Base-by-base conservation (phyloP, 176 grass and related monocot species). In the Dendrocalamus sinicus region DNA sequence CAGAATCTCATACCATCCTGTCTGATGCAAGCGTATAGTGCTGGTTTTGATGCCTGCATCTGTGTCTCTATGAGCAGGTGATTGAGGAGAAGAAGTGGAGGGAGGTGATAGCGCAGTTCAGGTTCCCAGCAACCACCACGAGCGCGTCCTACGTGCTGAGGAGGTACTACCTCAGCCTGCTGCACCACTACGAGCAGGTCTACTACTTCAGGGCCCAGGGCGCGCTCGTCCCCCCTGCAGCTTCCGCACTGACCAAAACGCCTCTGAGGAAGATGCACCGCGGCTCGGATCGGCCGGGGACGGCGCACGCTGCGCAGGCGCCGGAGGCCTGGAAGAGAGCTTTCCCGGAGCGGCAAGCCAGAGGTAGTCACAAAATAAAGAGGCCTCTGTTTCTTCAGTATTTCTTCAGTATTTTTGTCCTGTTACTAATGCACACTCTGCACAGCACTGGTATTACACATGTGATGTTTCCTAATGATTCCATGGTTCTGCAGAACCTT, bases 161-260 rank as follows among this genome's bases (percentile, higher is more conserved):
- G 74, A 93, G 76, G 86, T 90, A 93, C 24, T 93, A 88, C 70
- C 60, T 93, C 60, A 87, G 80, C 70, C 64, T 90, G 70, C 82
- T 92, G 74, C 84, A 87, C 53, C 84, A 90, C 59, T 92, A 89
- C 74, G 91, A 92, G 65, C 87, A 92, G 78, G 87, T 92, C 40
- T 90, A 87, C 84, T 90, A 81, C 80, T 90, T 92, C 78, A 77
- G 84, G 20, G 44, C 80, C 43, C 73, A 87, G 23, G 91, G 91
- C 11, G 67, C 62, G 20, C 74, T 87, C 22, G 52, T 85, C 44
- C 84, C 84, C 44, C 91, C 91, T 67, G 71, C 91, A 78, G 87
- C 75, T 66, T 87, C 91, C 5, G 79, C 88, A 16, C 79, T 80
- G 75, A 92, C 81, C 43, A 92, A 76, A 81, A 81, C 87, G 8